Evolutionary conservation across 2,329 filamentous ascomycete genomes (phyloP).

Genomic region (Talaromyces atroroseus): DNA sequence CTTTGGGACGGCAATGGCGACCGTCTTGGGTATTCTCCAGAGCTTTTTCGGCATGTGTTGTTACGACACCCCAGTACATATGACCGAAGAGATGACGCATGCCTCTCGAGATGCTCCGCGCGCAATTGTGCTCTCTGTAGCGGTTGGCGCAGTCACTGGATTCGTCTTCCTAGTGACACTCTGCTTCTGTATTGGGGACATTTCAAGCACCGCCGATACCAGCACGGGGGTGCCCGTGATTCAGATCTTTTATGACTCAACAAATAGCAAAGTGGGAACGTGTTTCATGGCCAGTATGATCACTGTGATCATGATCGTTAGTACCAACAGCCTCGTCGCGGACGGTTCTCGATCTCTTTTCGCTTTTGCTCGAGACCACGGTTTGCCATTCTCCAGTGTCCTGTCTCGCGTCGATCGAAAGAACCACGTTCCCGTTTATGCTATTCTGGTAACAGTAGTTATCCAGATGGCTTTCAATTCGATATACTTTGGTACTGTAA

Average conservation of each 20-base stretch:
- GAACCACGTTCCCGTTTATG: constrained; percentile 46
- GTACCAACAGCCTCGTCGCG: constrained; percentile 43
- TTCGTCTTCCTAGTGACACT: constrained; percentile 46
- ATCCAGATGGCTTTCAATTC: constrained; percentile 51
- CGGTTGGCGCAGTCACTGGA: constrained; percentile 42
- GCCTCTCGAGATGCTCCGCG: constrained; percentile 48
- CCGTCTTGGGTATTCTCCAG: constrained; percentile 51
- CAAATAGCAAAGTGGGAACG: constrained; percentile 40
- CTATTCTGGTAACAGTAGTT: constrained; percentile 42
- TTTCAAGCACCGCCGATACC: constrained; percentile 41
- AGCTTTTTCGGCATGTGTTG: constrained; percentile 51
- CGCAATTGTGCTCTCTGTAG: constrained; percentile 43
- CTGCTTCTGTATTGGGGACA: constrained; percentile 50
- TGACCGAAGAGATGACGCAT: constrained; percentile 53
- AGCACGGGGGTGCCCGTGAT: constrained; percentile 49
- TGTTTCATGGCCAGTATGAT: constrained; percentile 45
- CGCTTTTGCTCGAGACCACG: constrained; percentile 46
- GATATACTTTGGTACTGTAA: constrained; percentile 52
- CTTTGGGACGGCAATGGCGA: constrained; percentile 46
- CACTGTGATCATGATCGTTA: constrained; percentile 44
- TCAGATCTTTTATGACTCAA: constrained; percentile 49
- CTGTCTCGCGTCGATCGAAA: constrained; percentile 45
- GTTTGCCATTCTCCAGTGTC: constrained; percentile 47
- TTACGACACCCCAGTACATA: constrained; percentile 47
- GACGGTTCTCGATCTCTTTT: constrained; percentile 45